Evolutionary conservation across 495 filamentous ascomycete genomes (phyloP).

Genomic region (Lasiosphaeria ovina): DNA sequence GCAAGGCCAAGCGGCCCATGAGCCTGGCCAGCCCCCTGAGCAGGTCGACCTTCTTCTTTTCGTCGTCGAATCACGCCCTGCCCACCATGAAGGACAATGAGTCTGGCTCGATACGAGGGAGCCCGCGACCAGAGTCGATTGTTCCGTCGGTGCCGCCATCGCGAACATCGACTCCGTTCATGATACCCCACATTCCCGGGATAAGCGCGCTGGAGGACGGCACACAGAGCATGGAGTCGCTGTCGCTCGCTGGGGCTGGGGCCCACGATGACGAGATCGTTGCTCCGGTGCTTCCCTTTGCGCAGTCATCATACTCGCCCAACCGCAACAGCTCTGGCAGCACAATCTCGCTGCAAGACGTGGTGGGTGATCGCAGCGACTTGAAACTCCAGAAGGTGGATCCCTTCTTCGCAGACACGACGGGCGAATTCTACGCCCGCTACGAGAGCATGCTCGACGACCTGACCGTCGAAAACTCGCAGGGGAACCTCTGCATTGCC

Average conservation of each 20-base stretch:
- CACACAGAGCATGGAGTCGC: background rate
- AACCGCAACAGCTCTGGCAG: slow-evolving; percentile 20
- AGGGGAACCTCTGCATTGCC: slow-evolving; percentile 56
- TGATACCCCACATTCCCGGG: background rate
- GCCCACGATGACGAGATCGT: background rate
- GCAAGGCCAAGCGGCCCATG: slow-evolving; percentile 6
- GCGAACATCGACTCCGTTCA: slow-evolving; percentile 6
- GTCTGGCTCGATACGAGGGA: background rate
- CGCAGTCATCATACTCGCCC: slow-evolving; percentile 7
- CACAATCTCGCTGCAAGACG: slow-evolving; percentile 37
- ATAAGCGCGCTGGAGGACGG: background rate
- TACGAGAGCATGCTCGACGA: slow-evolving; percentile 52
- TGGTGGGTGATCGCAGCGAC: slow-evolving; percentile 11
- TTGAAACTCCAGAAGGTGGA: slow-evolving; percentile 40
- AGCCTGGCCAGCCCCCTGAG: background rate
- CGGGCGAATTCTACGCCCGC: slow-evolving; percentile 50
- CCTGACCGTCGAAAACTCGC: slow-evolving; percentile 52
- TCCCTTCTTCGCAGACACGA: slow-evolving; percentile 52
- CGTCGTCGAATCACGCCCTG: slow-evolving; percentile 1
- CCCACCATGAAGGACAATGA: background rate
- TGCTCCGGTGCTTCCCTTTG: slow-evolving; percentile 6
- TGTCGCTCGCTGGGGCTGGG: background rate
- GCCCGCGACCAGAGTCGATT: slow-evolving; percentile 5
- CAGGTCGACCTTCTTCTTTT: slow-evolving; percentile 2
- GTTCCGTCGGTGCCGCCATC: slow-evolving; percentile 5